Evolutionary conservation across 1,284 basidiomycete genomes (phyloP).

Genomic region (Exobasidium rhododendri): DNA sequence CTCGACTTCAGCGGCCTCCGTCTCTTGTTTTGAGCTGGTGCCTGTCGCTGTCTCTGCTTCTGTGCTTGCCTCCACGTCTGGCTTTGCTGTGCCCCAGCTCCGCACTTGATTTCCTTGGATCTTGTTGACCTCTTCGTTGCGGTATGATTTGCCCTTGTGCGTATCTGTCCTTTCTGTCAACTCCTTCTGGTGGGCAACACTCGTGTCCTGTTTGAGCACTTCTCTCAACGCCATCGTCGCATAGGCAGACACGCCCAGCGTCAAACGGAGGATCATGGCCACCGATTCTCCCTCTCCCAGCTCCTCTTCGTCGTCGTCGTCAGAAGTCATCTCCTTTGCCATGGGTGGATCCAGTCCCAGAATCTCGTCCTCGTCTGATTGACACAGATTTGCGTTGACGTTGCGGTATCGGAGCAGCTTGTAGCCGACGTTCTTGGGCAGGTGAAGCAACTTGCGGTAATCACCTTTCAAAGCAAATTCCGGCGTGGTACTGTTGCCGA

Average conservation of each 20-base stretch:
- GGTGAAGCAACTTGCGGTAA: slow-evolving; percentile 84
- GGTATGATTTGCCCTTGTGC: neutral
- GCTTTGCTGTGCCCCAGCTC: neutral
- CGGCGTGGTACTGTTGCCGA: slow-evolving; percentile 11
- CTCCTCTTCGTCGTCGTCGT: neutral
- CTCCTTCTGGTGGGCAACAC: slow-evolving; percentile 32
- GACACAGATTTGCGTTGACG: slow-evolving; percentile 81
- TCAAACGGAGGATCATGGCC: slow-evolving; percentile 43
- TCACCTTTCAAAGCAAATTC: slow-evolving; percentile 89
- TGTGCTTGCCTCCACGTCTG: neutral
- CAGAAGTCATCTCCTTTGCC: slow-evolving; percentile 7
- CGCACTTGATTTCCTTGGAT: neutral
- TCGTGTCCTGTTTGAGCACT: slow-evolving; percentile 49
- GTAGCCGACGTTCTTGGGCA: slow-evolving; percentile 76
- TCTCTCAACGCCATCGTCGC: slow-evolving; percentile 52
- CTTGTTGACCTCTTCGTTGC: neutral
- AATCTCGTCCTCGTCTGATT: slow-evolving; percentile 89
- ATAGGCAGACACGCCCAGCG: slow-evolving; percentile 46
- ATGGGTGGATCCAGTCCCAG: slow-evolving; percentile 58
- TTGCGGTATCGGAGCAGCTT: slow-evolving; percentile 82
- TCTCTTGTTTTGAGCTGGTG: no score
- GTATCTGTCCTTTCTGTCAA: slow-evolving; percentile 21
- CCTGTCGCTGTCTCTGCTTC: no score
- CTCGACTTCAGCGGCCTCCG: no score
- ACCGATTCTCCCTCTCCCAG: neutral